Base-by-base conservation (phyloP, 2,329 filamentous ascomycete species). In the Venturia aucupariae region DNA sequence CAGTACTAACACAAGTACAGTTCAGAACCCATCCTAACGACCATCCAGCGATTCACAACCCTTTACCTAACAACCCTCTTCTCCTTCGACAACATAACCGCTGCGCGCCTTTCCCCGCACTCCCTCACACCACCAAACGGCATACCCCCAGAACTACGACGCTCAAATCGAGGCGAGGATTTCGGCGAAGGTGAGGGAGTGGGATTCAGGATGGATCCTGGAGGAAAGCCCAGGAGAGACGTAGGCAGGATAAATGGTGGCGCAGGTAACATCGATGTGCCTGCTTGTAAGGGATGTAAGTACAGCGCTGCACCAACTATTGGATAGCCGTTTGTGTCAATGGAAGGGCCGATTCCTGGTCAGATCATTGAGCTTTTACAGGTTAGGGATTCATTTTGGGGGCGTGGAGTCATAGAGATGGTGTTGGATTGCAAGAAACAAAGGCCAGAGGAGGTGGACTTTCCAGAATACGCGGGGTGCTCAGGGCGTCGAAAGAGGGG, bases 31-130 rank as follows among this genome's bases (percentile, higher is more conserved):
- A 22, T 57, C 30, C 51, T 57, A 19, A 15, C 41, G 4, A 44
- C 71, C 11, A 59, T 74, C 65, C 63, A 71, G 39, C 68, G 71
- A 67, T 75, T 76, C 71, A 35, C 75, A 66, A 72, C 72, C 38
- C 73, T 76, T 60, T 76, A 76, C 68, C 61, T 76, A 55, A 75
- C 74, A n/a, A 76, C 74, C 0, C 72, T 76, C 66, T 75, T 76
- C 71, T 72, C 69, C 63, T 65, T 75, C 64, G 74, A 76, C 64
- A 69, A 72, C 61, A 74, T 71, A 70, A 67, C 72, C 61, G 73
- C 74, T 13, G 74, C 74, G 10, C 71, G 70, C 46, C 66, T 65
- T 54, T 75, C 73, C 1, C 71, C 73, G 0, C 71, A 71, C 66
- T 71, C 73, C 64, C 69, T 69, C 69, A 71, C 3, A 42, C 32